A percentile compares a stretch with the other conserved stretches of the same genome.
Evolutionary conservation across 805 yeast genomes (phyloP).

Genomic region (Candida germanica): DNA sequence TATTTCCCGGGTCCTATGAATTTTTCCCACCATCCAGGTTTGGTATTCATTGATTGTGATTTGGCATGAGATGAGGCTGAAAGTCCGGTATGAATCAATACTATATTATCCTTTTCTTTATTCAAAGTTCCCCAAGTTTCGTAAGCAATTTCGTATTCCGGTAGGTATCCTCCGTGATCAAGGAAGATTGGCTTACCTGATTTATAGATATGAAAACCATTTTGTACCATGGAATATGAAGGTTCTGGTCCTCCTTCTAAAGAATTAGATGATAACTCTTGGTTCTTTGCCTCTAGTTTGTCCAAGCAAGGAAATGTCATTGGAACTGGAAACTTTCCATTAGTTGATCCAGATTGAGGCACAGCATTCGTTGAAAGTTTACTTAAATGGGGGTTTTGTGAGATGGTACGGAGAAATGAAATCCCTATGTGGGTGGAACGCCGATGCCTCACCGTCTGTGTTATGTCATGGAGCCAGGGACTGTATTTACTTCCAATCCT

Average conservation of each 20-base stretch:
- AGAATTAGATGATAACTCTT: slow-evolving; percentile 27
- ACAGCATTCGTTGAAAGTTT: neutral
- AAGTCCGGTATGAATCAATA: slow-evolving; percentile 83
- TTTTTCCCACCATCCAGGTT: slow-evolving; percentile 94
- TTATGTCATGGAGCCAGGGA: too few species aligned
- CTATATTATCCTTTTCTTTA: slow-evolving; percentile 60
- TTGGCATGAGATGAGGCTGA: slow-evolving; percentile 94
- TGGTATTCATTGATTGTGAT: slow-evolving; percentile 65
- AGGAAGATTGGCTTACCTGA: slow-evolving; percentile 60
- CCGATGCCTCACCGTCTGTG: too few species aligned
- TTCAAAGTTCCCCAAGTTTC: slow-evolving; percentile 88
- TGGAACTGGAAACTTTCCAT: slow-evolving; percentile 52
- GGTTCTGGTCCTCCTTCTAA: slow-evolving; percentile 83
- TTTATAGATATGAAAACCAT: slow-evolving; percentile 61
- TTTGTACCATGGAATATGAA: slow-evolving; percentile 62
- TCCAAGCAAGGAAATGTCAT: slow-evolving; percentile 85
- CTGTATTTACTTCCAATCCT: too few species aligned
- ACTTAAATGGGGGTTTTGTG: too few species aligned
- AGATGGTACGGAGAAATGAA: too few species aligned
- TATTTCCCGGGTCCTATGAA: slow-evolving; percentile 83
- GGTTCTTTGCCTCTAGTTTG: slow-evolving; percentile 57
- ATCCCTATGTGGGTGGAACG: too few species aligned
- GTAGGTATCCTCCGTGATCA: slow-evolving; percentile 79
- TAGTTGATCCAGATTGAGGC: neutral
- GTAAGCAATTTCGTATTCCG: slow-evolving; percentile 78